Percentiles rank a stretch among this genome's conserved stretches.
These are phyloP conservation scores for Beauveria australis DNA, from an alignment of 2,329 filamentous ascomycete genomes.

Conservation along the genomic window DNA sequence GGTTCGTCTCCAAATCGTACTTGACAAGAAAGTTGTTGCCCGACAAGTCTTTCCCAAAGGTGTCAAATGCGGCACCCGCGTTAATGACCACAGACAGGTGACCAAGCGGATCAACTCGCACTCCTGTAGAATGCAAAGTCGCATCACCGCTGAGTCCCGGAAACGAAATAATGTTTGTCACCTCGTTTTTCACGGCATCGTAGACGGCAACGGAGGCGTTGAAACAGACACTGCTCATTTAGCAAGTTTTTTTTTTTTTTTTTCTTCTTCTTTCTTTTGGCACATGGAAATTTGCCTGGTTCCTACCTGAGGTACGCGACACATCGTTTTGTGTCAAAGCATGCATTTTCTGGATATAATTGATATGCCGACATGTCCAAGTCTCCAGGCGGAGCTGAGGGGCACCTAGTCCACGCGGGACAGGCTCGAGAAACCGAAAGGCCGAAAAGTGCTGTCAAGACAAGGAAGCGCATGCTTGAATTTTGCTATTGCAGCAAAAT, in stretches of 20 bases:
- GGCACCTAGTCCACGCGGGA: not conserved
- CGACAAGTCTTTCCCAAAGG: not conserved
- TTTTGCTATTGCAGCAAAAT: not conserved
- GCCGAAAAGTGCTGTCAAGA: not conserved
- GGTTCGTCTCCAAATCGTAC: not conserved
- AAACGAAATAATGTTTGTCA: no score
- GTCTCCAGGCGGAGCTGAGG: not conserved
- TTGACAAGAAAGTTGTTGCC: not conserved
- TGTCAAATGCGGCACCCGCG: not conserved
- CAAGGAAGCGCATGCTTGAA: not conserved
- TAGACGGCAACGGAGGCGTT: no score
- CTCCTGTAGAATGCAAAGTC: not conserved
- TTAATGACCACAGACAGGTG: not conserved
- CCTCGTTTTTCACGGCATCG: no score
- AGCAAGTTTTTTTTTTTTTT: no score
- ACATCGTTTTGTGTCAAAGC: not conserved
- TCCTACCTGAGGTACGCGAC: not conserved
- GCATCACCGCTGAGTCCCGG: no score
- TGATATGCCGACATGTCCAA: not conserved
- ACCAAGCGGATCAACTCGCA: not conserved
- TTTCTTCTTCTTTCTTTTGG: no score
- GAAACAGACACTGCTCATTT: no score
- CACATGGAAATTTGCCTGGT: not conserved
- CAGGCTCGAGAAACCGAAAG: not conserved
- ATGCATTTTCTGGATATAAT: not conserved